A percentile compares a stretch with the other conserved stretches of the same genome.
Conservation (phyloP, 768 basidiomycete genomes). For the Heimioporus sp. region DNA sequence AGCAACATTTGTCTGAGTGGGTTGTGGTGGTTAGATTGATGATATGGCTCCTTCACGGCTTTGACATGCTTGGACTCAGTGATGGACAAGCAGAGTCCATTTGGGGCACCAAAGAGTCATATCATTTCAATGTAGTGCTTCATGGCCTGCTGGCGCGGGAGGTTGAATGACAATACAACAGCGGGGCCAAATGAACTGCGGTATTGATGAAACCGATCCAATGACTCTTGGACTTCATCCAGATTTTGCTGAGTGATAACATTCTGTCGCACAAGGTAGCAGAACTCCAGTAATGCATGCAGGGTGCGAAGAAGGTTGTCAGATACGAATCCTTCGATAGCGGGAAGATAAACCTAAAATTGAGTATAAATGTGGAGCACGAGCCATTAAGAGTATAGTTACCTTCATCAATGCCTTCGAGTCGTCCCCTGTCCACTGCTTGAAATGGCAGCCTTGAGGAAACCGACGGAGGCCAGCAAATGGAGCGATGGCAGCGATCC, state of each 20-base stretch:
- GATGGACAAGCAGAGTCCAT: background rate
- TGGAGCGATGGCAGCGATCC: no score
- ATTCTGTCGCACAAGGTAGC: background rate
- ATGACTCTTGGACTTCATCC: background rate
- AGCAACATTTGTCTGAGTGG: background rate
- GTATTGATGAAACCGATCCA: background rate
- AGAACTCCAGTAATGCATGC: background rate
- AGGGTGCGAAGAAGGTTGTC: background rate
- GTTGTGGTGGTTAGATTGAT: background rate
- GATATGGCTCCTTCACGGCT: background rate
- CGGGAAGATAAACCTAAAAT: background rate
- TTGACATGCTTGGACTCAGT: constrained; percentile 1
- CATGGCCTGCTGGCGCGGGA: background rate
- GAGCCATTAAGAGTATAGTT: no score
- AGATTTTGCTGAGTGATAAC: background rate
- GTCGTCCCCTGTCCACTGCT: no score
- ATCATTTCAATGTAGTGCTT: background rate
- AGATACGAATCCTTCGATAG: background rate
- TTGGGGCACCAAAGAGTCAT: background rate
- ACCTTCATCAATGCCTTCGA: no score
- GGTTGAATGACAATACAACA: background rate
- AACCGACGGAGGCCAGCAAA: no score
- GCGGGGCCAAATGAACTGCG: background rate
- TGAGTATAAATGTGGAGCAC: no score
- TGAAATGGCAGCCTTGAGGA: no score